Evolutionary conservation across 116 monocot species (phyloP), one percentile per base, ranked within the genome.

Genomic region (Dioscorea cayenensis): DNA sequence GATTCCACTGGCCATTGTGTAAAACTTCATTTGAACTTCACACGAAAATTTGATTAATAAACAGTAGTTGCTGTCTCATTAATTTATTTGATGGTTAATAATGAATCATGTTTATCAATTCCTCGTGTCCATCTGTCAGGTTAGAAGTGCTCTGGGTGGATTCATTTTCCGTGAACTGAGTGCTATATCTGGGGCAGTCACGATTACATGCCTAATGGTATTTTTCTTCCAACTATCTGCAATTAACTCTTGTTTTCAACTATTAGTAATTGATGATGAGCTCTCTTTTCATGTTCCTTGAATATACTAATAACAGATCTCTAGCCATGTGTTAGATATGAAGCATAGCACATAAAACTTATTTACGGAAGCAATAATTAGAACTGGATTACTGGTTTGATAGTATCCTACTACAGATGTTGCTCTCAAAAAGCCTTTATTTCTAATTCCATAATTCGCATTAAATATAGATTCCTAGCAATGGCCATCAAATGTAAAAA

Each of bases 121-220:
- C 11, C 14, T 63, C 1, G 27, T 63, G 27, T 11, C 4, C 8
- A 0, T 64, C 13, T 5, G 35, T 83, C 82, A 97, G 96, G 75
- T 72, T 71, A 83, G 51, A 78, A 83, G 79, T 78, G 62, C 70
- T 70, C n/a, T 82, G 82, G 77, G 78, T 16, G 70, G 65, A 37
- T 81, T 88, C 59, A 32, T 94, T 52, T 77, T 81, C 63, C 88
- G 88, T 71, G 97, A 99, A 73, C 63, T 93, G 28, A 76, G 77
- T 58, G 94, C 90, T 67, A 66, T 94, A 68, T 82, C 84, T 75
- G 97, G 97, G 37, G 94, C 97, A 21, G 28, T 94, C 22, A 99
- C 97, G 66, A 99, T 99, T 75, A 80, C 80, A 52, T 88, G 93
- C 67, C 94, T 97, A 68, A 97, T 97, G 93, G 94, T 97, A 82